Conservation (phyloP, 768 basidiomycete species). For the Mycena polygramma region DNA sequence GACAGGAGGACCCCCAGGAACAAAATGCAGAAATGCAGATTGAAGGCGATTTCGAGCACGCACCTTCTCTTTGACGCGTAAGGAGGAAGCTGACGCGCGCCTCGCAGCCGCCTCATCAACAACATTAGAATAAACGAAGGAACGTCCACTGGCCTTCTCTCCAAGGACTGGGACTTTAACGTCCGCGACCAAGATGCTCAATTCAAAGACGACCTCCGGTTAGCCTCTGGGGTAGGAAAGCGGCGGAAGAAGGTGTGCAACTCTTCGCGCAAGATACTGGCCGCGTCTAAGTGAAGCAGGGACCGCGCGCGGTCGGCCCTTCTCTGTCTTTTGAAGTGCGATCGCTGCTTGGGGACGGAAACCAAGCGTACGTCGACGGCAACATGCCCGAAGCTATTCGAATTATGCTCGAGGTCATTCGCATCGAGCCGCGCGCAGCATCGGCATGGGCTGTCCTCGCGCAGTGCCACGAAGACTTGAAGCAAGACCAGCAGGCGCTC, state of each 20-base stretch:
- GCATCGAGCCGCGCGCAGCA: conserved; percentile 89
- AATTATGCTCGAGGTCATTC: conserved; percentile 92
- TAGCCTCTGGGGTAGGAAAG: conserved; percentile 80
- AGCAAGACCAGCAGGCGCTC: conserved; percentile 78
- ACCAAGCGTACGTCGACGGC: conserved; percentile 85
- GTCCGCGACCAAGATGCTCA: conserved; percentile 73
- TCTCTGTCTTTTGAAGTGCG: conserved; percentile 78
- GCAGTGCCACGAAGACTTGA: conserved; percentile 82
- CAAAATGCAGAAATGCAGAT: conserved; percentile 61
- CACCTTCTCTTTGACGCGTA: conserved; percentile 9
- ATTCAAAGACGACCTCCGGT: conserved; percentile 81
- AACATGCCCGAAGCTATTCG: conserved; percentile 78
- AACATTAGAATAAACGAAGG: conserved; percentile 71
- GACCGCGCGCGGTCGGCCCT: conserved; percentile 63
- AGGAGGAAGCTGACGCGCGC: background rate
- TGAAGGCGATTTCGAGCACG: conserved; percentile 74
- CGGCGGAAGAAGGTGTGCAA: conserved; percentile 60
- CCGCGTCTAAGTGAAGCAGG: conserved; percentile 44
- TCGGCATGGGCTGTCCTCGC: conserved; percentile 92
- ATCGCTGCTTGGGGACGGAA: conserved; percentile 86
- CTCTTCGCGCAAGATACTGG: background rate
- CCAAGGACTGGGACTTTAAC: conserved; percentile 81
- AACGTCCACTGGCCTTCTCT: conserved; percentile 60
- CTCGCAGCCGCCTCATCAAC: conserved; percentile 73
- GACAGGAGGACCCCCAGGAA: conserved; percentile 23